A percentile compares a stretch with the other conserved stretches of the same genome.
These are phyloP conservation scores for Eucalyptus camaldulensis DNA, from an alignment of 345 rosid genomes.

Conservation along the genomic window DNA sequence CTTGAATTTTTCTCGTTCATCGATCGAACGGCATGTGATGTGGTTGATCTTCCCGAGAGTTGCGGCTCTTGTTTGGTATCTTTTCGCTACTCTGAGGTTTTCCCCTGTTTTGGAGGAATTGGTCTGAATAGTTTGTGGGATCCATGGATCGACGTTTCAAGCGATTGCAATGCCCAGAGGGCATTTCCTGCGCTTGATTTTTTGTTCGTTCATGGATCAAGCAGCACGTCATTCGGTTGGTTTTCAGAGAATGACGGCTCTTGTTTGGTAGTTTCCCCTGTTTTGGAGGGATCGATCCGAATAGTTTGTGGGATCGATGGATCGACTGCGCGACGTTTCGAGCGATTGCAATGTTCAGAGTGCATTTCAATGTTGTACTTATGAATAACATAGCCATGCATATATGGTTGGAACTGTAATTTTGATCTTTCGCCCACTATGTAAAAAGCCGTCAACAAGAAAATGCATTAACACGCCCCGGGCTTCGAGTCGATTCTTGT, in stretches of 20 bases:
- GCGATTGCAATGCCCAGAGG: background rate
- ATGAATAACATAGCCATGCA: background rate
- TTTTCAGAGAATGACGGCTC: background rate
- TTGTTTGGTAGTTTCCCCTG: background rate
- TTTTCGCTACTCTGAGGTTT: background rate
- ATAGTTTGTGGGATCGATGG: background rate
- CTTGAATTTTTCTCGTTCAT: background rate
- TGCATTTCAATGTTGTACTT: background rate
- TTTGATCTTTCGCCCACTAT: background rate
- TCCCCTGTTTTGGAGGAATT: background rate
- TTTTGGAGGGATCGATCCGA: background rate
- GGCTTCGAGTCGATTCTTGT: background rate
- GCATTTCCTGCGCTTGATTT: background rate
- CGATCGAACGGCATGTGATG: background rate
- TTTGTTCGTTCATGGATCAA: background rate
- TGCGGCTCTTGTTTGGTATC: background rate
- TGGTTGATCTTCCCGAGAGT: background rate
- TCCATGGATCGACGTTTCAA: background rate
- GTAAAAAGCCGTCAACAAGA: background rate
- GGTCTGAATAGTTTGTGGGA: background rate
- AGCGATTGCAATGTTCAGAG: background rate
- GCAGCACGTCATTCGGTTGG: background rate
- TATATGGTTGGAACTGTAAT: background rate
- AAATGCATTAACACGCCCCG: background rate
- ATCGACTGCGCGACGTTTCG: background rate